These are phyloP conservation scores for Rubia yunnanensis DNA, from an alignment of 257 asterid species.

Conservation along the genomic window DNA sequence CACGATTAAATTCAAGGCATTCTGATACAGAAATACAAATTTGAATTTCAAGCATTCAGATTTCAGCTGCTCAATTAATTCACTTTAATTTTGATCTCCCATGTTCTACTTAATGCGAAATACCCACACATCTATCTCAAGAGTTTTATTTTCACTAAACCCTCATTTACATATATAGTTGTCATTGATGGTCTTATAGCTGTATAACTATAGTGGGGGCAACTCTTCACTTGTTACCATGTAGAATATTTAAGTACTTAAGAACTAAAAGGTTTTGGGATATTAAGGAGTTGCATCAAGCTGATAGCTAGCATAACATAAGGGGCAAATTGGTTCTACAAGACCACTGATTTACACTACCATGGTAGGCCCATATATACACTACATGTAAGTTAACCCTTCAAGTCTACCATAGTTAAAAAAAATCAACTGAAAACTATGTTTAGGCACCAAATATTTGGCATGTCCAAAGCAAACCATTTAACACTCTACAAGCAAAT, in stretches of 20 bases:
- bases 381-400: neutral
- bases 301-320: neutral
- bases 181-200: neutral
- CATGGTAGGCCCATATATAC: neutral
- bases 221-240: neutral
- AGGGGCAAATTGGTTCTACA: neutral
- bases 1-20: neutral
- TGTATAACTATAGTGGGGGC: neutral
- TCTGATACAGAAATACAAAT: neutral
- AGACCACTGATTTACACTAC: neutral
- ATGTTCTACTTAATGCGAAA: neutral
- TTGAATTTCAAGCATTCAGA: neutral
- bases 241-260: neutral
- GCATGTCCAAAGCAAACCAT: neutral
- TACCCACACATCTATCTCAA: neutral
- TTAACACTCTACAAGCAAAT: neutral
- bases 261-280: neutral
- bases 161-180: neutral
- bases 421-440: neutral
- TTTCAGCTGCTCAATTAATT: neutral
- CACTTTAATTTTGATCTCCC: neutral
- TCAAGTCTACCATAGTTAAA: neutral
- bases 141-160: neutral
- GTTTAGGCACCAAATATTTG: neutral
- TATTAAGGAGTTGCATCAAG: neutral